Evolutionary conservation across 2,329 filamentous ascomycete species (phyloP), one percentile per base, ranked within the genome.

Genomic region (Aspergillus unguis): DNA sequence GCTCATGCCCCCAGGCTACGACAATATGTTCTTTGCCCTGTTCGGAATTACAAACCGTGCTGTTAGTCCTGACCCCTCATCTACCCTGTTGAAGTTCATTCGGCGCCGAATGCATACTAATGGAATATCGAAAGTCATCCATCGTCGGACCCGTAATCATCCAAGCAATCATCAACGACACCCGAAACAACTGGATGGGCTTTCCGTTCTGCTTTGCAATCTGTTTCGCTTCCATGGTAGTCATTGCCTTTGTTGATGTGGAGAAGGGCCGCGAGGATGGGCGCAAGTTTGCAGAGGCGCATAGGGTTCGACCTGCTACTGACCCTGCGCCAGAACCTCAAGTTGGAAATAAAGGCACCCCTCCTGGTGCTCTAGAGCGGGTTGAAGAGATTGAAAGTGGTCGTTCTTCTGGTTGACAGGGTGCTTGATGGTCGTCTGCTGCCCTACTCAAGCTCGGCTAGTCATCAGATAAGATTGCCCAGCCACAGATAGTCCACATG

Each of bases 21-120:
- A 75, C 51, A 74, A 75, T 23, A 75, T 75, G 71, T 75, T 75
- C 54, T 75, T 75, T 33, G 71, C 71, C 2, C 58, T 75, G 3
- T 74, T 75, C 51, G 72, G 72, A 4, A 75, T 75, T 40, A 75
- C 73, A 1, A 75, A 75, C 52, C 69, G 72, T 10, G 71, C 71
- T 31, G 72, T 74, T 61, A 60, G 71, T 29, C n/a, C 17, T 17
- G 17, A n/a, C 17, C 6, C 42, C 7, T n/a, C 7, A 10, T 9
- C 17, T 7, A 11, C n/a, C 25, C 4, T 17, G 5, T 8, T 17
- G 10, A 33, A 32, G 10, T 11, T 43, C 17, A 26, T 26, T 11
- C 10, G 27, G 23, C 17, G 10, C 11, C 17, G 5, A 27, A 27
- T 17, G 4, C 10, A 36, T 48, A 29, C 17, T 44, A 48, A 52